Base-by-base conservation (phyloP, 345 rosid species). In the Brassica juncea region DNA sequence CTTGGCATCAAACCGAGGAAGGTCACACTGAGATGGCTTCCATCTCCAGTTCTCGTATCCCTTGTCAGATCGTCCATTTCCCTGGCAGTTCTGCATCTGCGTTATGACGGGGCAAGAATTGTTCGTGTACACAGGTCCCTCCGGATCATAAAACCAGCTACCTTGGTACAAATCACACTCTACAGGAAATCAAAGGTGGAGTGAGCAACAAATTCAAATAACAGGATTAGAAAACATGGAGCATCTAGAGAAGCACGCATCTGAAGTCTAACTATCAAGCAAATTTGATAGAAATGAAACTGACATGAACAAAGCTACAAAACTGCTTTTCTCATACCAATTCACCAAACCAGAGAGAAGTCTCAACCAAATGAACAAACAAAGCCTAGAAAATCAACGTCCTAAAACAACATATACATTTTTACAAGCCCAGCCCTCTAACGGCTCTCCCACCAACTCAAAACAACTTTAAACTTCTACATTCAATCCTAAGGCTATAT, bases 61-160 rank as follows among this genome's bases (percentile, higher is more conserved):
- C 71, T 81, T 89, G 80, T 96, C 99, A 34, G 97, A 94, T 81
- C 99, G 88, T 71, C 98, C 99, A 74, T 96, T 96, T 8, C 98
- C 99, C 84, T 89, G 99, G 86, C 99, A 96, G 85, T 96, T 96
- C 87, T 92, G 98, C 98, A 89, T 92, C 92, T 93, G 99, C 31
- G 97, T 89, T 63, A 93, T 34, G 66, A 91, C 84, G 62, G 98
- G 98, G 82, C 99, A 96, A 4, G 93, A 77, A 85, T 93, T 89
- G 98, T 91, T 96, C 57, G 97, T 87, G 88, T 96, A 96, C 44
- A 77, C 9, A 35, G 97, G 98, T 72, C 94, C 98, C 27, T 37
- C 21, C 9, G 91, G 72, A 88, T 96, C 99, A 81, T 88, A 86
- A 84, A 90, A 87, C 98, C 99, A 96, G 74, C 84, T 86, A 76